Evolutionary conservation across 768 basidiomycete genomes (phyloP).

Genomic region (Suillus placidus): DNA sequence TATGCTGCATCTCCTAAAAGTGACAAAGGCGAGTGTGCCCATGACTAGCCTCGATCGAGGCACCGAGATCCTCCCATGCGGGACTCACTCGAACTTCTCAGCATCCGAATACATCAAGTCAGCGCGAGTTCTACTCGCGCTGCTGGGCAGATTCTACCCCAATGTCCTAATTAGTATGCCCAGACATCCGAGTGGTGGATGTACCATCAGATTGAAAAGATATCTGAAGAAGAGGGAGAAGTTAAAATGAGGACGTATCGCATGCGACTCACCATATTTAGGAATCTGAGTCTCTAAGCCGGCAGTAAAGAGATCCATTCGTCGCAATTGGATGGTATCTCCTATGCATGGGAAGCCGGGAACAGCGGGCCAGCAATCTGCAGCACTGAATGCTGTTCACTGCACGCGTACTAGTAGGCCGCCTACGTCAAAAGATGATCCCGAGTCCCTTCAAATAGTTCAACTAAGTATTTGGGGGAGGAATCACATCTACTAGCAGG

Average conservation of each 20-base stretch:
- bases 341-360: background rate
- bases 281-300: background rate
- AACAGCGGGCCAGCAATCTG: background rate
- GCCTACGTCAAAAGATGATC: background rate
- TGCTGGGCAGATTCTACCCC: background rate
- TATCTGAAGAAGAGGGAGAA: background rate
- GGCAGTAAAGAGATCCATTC: background rate
- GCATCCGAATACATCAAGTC: background rate
- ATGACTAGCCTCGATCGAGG: background rate
- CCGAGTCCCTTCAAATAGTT: background rate
- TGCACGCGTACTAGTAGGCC: too few species aligned
- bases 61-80: slow-evolving; percentile 1
- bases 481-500: background rate
- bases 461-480: background rate
- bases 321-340: background rate
- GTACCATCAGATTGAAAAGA: background rate
- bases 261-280: slow-evolving; percentile 2
- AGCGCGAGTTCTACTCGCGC: background rate
- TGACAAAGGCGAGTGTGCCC: background rate
- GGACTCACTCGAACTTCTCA: background rate
- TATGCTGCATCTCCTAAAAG: background rate
- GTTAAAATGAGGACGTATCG: background rate
- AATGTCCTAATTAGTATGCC: background rate
- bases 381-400: background rate
- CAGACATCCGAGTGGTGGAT: too few species aligned